Percentiles rank a stretch among this genome's conserved stretches.
phyloP scores from a whole-genome alignment of 2,329 filamentous ascomycete genomes.

The Tolypocladium ovalisporum region DNA sequence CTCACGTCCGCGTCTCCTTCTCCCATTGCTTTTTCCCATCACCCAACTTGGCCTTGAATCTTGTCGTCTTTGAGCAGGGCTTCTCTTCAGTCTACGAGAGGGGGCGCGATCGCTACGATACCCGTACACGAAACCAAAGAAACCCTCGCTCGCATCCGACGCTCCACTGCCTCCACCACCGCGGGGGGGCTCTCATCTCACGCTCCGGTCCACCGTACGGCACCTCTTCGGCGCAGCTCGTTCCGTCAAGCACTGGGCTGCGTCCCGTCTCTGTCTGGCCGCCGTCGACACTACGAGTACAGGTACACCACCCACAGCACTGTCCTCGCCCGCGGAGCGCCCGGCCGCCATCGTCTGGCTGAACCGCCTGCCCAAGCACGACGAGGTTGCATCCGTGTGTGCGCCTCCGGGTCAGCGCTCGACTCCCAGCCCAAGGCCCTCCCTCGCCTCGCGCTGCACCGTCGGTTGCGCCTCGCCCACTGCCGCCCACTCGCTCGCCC shows the following conservation, averaged over 20 bases:
- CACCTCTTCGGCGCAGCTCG: neutral
- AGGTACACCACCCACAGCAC: no score
- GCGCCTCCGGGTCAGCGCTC: neutral
- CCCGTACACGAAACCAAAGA: no score
- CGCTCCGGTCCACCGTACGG: neutral
- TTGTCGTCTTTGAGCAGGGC: neutral
- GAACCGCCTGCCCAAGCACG: neutral
- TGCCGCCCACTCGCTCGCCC: slow-evolving; percentile 3
- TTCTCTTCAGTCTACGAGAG: neutral
- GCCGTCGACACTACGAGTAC: no score
- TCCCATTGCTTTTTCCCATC: neutral
- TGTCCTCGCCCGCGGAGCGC: neutral
- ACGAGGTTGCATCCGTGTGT: neutral
- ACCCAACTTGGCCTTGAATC: neutral
- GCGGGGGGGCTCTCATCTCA: neutral
- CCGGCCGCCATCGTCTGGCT: neutral
- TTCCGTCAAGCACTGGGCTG: no score
- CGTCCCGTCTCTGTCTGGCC: no score
- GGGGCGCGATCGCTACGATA: no score
- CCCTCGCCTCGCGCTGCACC: neutral
- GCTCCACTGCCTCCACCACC: neutral
- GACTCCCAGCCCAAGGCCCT: neutral
- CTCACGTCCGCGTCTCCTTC: neutral
- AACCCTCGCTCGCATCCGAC: neutral
- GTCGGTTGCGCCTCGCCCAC: neutral